Conservation (phyloP, 108 stramenopile genomes). For the Schizochytrium sp. region DNA sequence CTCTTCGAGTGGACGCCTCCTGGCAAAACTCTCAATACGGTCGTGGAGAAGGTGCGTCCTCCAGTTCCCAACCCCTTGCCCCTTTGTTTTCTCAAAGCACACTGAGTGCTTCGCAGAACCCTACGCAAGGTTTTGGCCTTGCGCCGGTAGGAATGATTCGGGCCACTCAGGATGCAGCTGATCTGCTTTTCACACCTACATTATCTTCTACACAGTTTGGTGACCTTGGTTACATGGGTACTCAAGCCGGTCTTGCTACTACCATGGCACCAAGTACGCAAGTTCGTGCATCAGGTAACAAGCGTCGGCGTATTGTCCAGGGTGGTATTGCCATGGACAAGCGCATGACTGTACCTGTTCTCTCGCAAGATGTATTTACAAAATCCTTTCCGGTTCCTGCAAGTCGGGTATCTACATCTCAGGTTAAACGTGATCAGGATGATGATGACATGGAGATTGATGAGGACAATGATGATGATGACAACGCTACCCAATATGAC, state of each 20-base stretch:
- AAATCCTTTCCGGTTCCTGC: conserved; percentile 1
- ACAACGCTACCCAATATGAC: not conserved
- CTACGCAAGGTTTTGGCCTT: not conserved
- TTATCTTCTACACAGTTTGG: conserved; percentile 42
- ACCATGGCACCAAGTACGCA: not conserved
- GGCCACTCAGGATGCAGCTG: conserved; percentile 46
- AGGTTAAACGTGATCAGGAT: not conserved
- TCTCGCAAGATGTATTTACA: not conserved
- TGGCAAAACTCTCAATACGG: not conserved
- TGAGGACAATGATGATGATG: not conserved
- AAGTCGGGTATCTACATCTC: not conserved
- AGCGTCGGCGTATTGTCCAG: conserved; percentile 30
- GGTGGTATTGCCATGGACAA: not conserved
- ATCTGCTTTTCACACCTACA: conserved; percentile 51
- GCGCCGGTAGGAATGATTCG: conserved; percentile 29
- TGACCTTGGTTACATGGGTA: conserved; percentile 40
- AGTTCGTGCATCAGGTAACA: not conserved
- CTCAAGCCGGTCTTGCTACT: not conserved
- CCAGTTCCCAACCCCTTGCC: conserved; percentile 24
- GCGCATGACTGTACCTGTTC: not conserved
- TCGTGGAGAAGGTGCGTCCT: not conserved
- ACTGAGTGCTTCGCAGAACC: not conserved
- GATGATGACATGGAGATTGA: not conserved
- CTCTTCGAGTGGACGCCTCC: conserved; percentile 13
- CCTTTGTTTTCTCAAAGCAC: conserved; percentile 27